Base-by-base conservation (phyloP, 2,329 filamentous ascomycete species). In the Penicillium paneum region DNA sequence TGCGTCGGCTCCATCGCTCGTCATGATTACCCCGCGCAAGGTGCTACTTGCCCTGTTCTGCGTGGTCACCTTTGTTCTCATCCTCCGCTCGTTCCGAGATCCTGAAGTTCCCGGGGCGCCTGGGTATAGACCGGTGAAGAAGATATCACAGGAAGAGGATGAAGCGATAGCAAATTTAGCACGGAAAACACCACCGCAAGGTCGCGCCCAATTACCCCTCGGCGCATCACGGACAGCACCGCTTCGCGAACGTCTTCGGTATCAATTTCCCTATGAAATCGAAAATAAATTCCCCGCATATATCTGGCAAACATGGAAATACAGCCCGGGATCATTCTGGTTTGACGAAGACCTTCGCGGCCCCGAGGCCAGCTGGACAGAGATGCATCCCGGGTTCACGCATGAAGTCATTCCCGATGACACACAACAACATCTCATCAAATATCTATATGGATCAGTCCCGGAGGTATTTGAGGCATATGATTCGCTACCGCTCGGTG, bases 281-380 rank as follows among this genome's bases (percentile, higher is more conserved):
- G 85, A 91, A 68, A 75, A 81, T 64, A 96, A 93, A 73, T 97
- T 97, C 73, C 94, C 94, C 3, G 92, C 91, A 53, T 97, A 96
- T 78, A 95, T 99, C 69, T 99, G 94, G 94, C 94, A 99, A 80
- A 99, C 94, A 13, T 99, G 94, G 94, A 97, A 95, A 74, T 87
- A 85, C 67, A 89, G 85, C 0, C 92, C 93, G 0, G 83, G 86
- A 1, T 88, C 90, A 21, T 80, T 84, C 47, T 81, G 89, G 58
- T 99, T 99, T 70, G 76, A 75, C 11, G 84, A 87, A 58, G 76
- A 79, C 19, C 92, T 96, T 69, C 86, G 92, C 58, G 85, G 89
- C 43, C 82, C 91, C 56, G 94, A 97, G 76, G 89, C 90, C 13
- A 91, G 89, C 58, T 99, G 94, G 94, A 88, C 90, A 8, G 82